Conservation (phyloP, 148 eudicot genomes). For the Bassia scoparia region DNA sequence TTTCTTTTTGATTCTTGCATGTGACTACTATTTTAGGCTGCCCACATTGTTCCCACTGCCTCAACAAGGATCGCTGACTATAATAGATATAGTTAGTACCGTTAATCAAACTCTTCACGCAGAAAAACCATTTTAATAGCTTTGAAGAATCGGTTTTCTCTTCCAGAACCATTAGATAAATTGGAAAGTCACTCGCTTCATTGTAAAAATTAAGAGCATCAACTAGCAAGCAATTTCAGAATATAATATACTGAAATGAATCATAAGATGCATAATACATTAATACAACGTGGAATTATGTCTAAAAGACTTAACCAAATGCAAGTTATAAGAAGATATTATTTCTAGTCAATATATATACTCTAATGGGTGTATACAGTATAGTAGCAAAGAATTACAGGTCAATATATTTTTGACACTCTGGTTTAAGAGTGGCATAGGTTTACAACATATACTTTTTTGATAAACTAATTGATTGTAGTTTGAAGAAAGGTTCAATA, state of each 20-base stretch:
- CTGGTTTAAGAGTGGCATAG: too few species aligned
- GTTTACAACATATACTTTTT: too few species aligned
- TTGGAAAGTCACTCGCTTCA: neutral
- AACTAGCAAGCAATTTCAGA: neutral
- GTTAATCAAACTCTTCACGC: neutral
- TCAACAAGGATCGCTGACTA: slow-evolving; percentile 71
- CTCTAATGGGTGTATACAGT: too few species aligned
- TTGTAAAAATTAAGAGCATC: neutral
- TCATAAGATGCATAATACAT: too few species aligned
- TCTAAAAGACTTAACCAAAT: too few species aligned
- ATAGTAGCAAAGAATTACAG: too few species aligned
- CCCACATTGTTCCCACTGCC: slow-evolving; percentile 91
- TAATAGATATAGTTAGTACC: slow-evolving; percentile 22
- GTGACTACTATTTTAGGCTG: slow-evolving; percentile 94
- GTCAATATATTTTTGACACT: too few species aligned
- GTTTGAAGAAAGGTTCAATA: too few species aligned
- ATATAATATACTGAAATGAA: neutral
- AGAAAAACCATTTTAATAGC: neutral
- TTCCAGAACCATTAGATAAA: neutral
- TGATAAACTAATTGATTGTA: too few species aligned
- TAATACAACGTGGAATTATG: too few species aligned
- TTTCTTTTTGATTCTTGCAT: slow-evolving; percentile 96
- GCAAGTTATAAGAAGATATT: too few species aligned
- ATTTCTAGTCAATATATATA: too few species aligned
- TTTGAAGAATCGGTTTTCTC: slow-evolving; percentile 3